Conservation (phyloP, 441 rosid species). For the Breynia disticha region DNA sequence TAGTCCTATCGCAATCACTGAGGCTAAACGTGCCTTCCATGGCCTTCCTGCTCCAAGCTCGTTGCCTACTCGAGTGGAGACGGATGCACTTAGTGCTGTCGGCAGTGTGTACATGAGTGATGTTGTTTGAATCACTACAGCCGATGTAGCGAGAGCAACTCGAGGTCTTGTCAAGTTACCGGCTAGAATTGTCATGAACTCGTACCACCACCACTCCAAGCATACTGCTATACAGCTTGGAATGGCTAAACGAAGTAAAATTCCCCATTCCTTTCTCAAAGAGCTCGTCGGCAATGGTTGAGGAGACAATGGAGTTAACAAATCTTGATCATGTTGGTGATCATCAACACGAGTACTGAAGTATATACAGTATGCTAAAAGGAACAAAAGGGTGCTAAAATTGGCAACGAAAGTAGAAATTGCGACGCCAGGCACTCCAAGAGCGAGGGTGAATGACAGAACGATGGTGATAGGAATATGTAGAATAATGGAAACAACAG, state of each 20-base stretch:
- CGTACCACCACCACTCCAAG: conserved; percentile 99
- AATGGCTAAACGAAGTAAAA: conserved; percentile 47
- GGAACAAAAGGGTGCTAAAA: conserved; percentile 49
- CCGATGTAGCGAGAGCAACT: conserved; percentile 56
- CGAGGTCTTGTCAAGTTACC: conserved; percentile 55
- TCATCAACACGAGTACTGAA: conserved; percentile 5
- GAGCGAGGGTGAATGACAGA: conserved; percentile 40
- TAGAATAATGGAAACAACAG: conserved; percentile 36
- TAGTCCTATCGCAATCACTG: conserved; percentile 39
- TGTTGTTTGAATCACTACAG: conserved; percentile 75
- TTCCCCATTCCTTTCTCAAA: conserved; percentile 40
- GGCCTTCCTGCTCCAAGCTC: conserved; percentile 80
- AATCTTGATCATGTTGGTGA: neutral
- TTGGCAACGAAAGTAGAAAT: conserved; percentile 52
- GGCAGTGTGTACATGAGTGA: conserved; percentile 81
- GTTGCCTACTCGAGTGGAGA: conserved; percentile 69
- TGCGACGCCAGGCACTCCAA: conserved; percentile 75
- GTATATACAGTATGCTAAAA: conserved; percentile 43
- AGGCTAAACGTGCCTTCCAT: conserved; percentile 39
- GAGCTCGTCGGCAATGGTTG: neutral
- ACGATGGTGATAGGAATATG: conserved; percentile 50
- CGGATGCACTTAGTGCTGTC: conserved; percentile 60
- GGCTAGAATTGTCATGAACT: conserved; percentile 72
- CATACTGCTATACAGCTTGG: conserved; percentile 81
- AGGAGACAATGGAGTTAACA: conserved; percentile 11